Base-by-base conservation (phyloP, 805 yeast species). In the Saccharomycopsis sp. region DNA sequence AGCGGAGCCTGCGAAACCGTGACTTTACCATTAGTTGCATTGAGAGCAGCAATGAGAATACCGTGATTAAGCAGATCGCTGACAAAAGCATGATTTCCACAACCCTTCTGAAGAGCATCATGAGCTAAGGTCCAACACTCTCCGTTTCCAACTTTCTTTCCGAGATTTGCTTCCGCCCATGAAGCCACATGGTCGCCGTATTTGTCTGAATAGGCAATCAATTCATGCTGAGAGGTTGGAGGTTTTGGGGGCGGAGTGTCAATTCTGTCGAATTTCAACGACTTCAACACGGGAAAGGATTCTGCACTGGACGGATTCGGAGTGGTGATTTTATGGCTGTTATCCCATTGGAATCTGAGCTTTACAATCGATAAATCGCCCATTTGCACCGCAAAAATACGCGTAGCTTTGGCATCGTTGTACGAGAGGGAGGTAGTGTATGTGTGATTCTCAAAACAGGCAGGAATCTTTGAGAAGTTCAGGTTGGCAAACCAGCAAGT, bases 91-190 rank as follows among this genome's bases (percentile, higher is more conserved):
- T 80, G 81, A 29, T 75, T 78, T 0, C 85, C 85, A 65, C 85
- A 81, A 0, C 82, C 82, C 59, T 78, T 77, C 54, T 70, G 67
- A 49, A 82, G 69, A 0, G 85, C 84, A 54, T 79, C 80, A 56
- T 73, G 77, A 0, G 85, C 86, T 58, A 82, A 73, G 38, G 82
- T 82, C 85, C 85, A 82, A 63, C 86, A 81, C 63, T 82, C 85
- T 3, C 86, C 86, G 47, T 75, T 67, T 1, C 83, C 84, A 9
- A 82, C 83, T 54, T 69, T 67, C 53, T 73, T 70, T 5, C 84
- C 84, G 35, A 70, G 63, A 20, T 74, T 73, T 23, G 73, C 76
- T 61, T 79, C 82, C 66, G 78, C 73, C 86, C 86, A 82, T 29
- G 75, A 70, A 2, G 83, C 84, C 9, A 82, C 73, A 63, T 80